These are phyloP conservation scores for Pseudogymnoascus verrucosus DNA, from an alignment of 2,329 filamentous ascomycete genomes.

Conservation along the genomic window DNA sequence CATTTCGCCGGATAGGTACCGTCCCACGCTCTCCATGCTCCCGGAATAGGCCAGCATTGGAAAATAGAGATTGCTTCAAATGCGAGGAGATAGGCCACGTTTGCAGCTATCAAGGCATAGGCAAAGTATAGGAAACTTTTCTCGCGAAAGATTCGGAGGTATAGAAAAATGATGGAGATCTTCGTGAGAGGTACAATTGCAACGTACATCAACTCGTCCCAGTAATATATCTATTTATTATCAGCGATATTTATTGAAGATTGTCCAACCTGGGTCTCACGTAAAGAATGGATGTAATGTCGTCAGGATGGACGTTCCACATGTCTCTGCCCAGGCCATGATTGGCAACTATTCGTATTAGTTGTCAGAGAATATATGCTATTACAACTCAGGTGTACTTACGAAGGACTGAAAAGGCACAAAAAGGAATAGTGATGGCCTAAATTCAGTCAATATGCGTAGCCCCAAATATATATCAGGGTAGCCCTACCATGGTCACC, in stretches of 20 bases:
- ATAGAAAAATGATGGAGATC: slow-evolving; percentile 46
- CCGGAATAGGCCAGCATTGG: slow-evolving; percentile 43
- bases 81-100: slow-evolving; percentile 23
- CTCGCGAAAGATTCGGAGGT: slow-evolving; percentile 45
- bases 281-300: slow-evolving; percentile 35
- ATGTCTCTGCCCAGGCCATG: slow-evolving; percentile 37
- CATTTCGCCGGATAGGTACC: slow-evolving; percentile 40
- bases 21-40: slow-evolving; percentile 48
- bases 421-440: background rate
- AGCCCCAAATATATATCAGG: background rate
- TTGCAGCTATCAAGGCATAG: slow-evolving; percentile 13
- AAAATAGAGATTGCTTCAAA: slow-evolving; percentile 35
- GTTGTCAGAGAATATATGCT: background rate
- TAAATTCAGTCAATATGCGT: background rate
- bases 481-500: slow-evolving; percentile 23
- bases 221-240: slow-evolving; percentile 31
- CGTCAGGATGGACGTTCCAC: slow-evolving; percentile 35
- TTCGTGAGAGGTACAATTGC: slow-evolving; percentile 39
- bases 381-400: background rate
- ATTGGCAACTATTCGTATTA: slow-evolving; percentile 27
- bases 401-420: slow-evolving; percentile 5
- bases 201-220: slow-evolving; percentile 40
- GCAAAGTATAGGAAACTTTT: slow-evolving; percentile 1
- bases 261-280: slow-evolving; percentile 15
- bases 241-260: slow-evolving; percentile 1